Evolutionary conservation across 495 filamentous ascomycete genomes (phyloP), one percentile per base, ranked within the genome.

Genomic region (Cercophora samala): DNA sequence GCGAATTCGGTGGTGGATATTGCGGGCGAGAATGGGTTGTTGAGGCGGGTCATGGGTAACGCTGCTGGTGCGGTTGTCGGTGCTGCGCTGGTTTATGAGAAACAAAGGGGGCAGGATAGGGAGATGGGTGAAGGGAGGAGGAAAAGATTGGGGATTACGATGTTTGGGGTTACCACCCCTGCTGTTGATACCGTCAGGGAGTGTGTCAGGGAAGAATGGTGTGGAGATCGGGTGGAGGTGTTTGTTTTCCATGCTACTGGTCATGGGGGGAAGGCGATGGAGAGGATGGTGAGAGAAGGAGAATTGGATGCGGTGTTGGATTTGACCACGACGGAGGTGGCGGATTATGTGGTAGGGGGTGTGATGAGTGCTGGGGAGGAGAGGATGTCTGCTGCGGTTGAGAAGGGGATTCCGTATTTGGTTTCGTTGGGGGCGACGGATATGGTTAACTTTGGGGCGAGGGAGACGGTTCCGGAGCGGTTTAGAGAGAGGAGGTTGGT

Each of bases 101-200:
- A 77, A n/a, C 64, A 69, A 3, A 71, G 70, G 8, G 62, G 22
- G 13, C 37, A 22, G 37, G 21, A 4, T 29, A 19, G 5, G 37
- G 19, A 26, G 46, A 5, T 17, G 22, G 11, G 51, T 18, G 24
- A 55, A 9, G 37, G 11, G 13, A 62, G 62, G 0, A 84, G 82
- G 69, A 81, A 75, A 22, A 69, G 80, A 0, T 78, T 91, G 13
- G 88, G 83, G 0, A 83, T 91, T 53, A 89, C 88, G 32, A 91
- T 91, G 89, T 92, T 91, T 70, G 89, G 89, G 9, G 88, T 92
- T 9, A 92, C 89, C 1, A 91, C 88, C 0, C 87, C 87, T 0
- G 82, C 80, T 11, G 89, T 86, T 0, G 81, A 84, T 58, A 67
- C 66, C 2, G 80, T 85, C 4, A 79, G 84, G 1, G 55, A 73